Evolutionary conservation across 306 rosid genomes (phyloP).

Genomic region (Heteromeles arbutifolia): DNA sequence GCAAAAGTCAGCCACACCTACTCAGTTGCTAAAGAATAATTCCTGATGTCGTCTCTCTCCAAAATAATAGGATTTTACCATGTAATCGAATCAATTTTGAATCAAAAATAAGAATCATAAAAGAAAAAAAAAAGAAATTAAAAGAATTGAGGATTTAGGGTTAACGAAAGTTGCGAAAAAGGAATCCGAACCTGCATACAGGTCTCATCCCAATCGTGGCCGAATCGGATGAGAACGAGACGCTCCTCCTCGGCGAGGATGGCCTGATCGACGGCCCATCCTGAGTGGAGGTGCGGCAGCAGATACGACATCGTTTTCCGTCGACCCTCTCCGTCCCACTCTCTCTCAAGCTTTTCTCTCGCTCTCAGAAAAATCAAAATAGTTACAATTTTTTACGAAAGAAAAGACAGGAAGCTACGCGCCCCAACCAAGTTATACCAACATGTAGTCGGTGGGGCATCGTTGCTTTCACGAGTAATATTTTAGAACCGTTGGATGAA

Average conservation of each 20-base stretch:
- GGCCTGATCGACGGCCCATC: slow-evolving; percentile 63
- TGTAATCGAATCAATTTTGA: not conserved
- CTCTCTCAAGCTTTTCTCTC: not conserved
- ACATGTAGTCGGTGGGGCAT: not conserved
- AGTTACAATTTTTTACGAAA: not conserved
- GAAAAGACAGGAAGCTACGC: no score
- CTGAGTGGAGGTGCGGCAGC: slow-evolving; percentile 81
- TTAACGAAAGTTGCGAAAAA: not conserved
- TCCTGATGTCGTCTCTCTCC: not conserved
- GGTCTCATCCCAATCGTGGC: slow-evolving; percentile 86
- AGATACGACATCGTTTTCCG: slow-evolving; percentile 15
- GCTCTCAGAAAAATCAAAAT: not conserved
- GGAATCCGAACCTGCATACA: slow-evolving; percentile 61
- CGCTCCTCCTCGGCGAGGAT: slow-evolving; percentile 84
- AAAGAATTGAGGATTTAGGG: not conserved
- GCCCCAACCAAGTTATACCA: not conserved
- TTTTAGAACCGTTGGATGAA: not conserved
- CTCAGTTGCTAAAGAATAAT: no score
- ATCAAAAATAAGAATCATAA: not conserved
- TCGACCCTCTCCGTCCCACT: not conserved
- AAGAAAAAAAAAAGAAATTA: not conserved
- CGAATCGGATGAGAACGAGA: slow-evolving; percentile 75
- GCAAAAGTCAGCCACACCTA: not conserved
- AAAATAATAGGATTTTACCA: not conserved
- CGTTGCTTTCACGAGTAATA: not conserved